Evolutionary conservation across 148 eudicot genomes (phyloP), one percentile per base, ranked within the genome.

Genomic region (Silene latifolia): DNA sequence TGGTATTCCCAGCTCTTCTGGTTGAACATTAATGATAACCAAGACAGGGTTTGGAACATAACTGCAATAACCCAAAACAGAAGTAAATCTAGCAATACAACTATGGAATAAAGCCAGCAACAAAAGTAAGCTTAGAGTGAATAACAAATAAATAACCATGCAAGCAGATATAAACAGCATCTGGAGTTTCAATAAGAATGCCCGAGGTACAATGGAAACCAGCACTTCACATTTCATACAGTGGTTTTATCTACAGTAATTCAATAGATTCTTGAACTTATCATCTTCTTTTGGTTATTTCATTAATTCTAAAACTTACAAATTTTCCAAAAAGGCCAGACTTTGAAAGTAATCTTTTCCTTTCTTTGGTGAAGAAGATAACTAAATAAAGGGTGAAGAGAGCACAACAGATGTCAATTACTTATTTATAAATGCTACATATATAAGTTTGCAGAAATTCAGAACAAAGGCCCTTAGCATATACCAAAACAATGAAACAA

Each of bases 21-120:
- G 99, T 81, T 95, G 99, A 63, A 95, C 99, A 80, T 95, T 98
- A 71, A 95, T 92, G 64, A 95, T 95, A 66, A 95, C 99, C 85
- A 95, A 80, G 46, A 95, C 96, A 77, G 99, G 99, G 68, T 87
- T 92, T 69, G 97, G 91, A 32, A 90, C 99, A 78, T 95, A 92
- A 78, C 99, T 95, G 88, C 80, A 80, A 68, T 6, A 63, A 42
- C 69, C 75, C 24, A 51, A 82, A 53, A 59, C 58, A 71, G 46
- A 21, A 0, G 32, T 54, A 17, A 57, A 63, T n/a, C 20, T 10
- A 68, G 19, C 39, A 32, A 25, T 47, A 2, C 32, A 42, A 4
- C n/a, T 20, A 47, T 51, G 72, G n/a, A 53, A 42, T 18, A n/a
- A 9, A 20, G 54, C 73, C 17, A 48, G 63, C 25, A 32, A 12